Evolutionary conservation across 176 grass and related monocot genomes (phyloP), one percentile per base, ranked within the genome.

Genomic region (Melocanna baccifera): DNA sequence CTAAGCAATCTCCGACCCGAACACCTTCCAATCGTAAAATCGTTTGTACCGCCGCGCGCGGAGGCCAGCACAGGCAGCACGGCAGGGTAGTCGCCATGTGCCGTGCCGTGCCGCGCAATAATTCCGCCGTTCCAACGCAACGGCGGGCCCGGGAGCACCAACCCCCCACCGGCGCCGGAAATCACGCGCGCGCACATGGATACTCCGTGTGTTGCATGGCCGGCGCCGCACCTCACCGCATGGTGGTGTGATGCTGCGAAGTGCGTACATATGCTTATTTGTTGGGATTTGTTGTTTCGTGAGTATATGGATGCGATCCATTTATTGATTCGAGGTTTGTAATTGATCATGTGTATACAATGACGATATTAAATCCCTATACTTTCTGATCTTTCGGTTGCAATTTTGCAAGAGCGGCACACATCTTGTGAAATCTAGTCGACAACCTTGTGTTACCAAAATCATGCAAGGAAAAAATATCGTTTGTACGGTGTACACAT

Each of bases 41-140:
- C 40, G n/a, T 28, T 46, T 28, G 41, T 1, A 30, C 69, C 23
- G 43, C 23, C 69, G 14, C 43, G 25, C 69, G n/a, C 42, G n/a
- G 74, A 61, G 37, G n/a, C 36, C 55, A 30, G 23, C 75, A 22
- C 12, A 23, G 40, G 18, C 25, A 58, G 66, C 3, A 59, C 26
- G 7, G 40, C 11, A 16, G 62, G 45, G 66, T 10, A 14, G 69
- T 73, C 71, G 68, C 20, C 69, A 23, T 64, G 70, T 65, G 70
- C 57, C 20, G 20, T 2, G 70, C 57, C 29, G 20, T 2, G 69
- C 56, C 81, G 55, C 18, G 8, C 23, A 72, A 83, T 48, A 23
- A 83, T 83, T 73, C 42, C 55, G 55, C 69, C 55, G 69, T 30
- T 28, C 45, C 70, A 75, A 59, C 57, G 43, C 69, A 75, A 34